phyloP scores from a whole-genome alignment of 2,329 filamentous ascomycete species.

The Curvularia hawaiiensis region DNA sequence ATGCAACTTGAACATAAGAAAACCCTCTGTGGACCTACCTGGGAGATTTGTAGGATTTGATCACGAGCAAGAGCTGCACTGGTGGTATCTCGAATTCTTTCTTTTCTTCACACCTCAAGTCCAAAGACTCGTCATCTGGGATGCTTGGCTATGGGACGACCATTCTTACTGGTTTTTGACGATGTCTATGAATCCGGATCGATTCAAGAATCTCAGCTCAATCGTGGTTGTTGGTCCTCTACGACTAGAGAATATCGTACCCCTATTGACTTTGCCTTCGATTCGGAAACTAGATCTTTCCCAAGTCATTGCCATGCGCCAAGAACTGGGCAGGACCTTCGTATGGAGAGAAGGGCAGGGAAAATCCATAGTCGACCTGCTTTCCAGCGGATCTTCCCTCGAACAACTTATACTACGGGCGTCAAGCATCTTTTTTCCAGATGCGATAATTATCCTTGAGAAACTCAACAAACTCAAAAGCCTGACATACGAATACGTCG shows the following conservation, averaged over 20 bases:
- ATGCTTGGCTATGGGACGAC: slow-evolving; percentile 15
- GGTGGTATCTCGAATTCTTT: slow-evolving; percentile 23
- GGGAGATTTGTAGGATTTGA: slow-evolving; percentile 4
- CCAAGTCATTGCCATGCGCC: slow-evolving; percentile 5
- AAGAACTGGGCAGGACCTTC: slow-evolving; percentile 6
- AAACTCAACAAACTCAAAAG: slow-evolving; percentile 7
- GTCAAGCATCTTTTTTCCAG: slow-evolving; percentile 1
- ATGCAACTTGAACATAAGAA: background rate
- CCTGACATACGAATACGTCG: slow-evolving; percentile 12
- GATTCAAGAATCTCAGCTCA: slow-evolving; percentile 9
- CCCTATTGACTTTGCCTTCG: slow-evolving; percentile 13
- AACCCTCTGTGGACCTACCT: slow-evolving; percentile 1
- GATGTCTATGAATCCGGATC: slow-evolving; percentile 1
- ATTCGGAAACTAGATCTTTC: slow-evolving; percentile 7
- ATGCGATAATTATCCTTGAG: background rate
- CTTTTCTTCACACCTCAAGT: slow-evolving; percentile 14
- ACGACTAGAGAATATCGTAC: slow-evolving; percentile 15
- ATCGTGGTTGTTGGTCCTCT: slow-evolving; percentile 13
- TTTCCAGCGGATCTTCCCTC: slow-evolving; percentile 9
- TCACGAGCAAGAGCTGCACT: slow-evolving; percentile 2
- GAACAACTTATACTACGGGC: slow-evolving; percentile 7
- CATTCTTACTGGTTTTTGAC: slow-evolving; percentile 16
- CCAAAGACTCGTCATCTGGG: slow-evolving; percentile 3
- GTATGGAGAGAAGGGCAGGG: slow-evolving; percentile 1
- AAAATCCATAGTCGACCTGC: background rate